phyloP scores from a whole-genome alignment of 2,329 filamentous ascomycete genomes.

The Tolypocladium pustulatum region DNA sequence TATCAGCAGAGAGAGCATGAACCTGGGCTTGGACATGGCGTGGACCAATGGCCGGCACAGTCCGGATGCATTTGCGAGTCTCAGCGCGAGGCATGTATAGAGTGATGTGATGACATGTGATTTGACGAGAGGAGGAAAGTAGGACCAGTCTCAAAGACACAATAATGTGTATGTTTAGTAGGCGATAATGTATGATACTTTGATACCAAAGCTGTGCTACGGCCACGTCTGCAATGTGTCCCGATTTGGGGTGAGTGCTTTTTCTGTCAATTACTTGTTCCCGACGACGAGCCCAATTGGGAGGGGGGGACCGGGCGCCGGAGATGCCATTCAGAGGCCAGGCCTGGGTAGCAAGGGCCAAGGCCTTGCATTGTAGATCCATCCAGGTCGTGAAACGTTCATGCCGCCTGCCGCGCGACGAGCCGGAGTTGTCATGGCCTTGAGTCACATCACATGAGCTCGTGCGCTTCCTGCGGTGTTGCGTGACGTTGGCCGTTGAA shows the following conservation, averaged over 20 bases:
- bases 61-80: constrained; percentile 68
- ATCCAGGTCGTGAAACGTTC: not conserved
- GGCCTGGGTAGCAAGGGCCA: not conserved
- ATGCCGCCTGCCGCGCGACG: not conserved
- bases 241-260: not conserved
- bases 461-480: not conserved
- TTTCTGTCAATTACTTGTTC: not conserved
- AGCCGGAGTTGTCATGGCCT: not conserved
- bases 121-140: not conserved
- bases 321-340: not conserved
- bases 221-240: not conserved
- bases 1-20: constrained; percentile 61
- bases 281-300: not conserved
- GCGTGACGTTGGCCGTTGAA: not conserved
- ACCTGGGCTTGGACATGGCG: constrained; percentile 51
- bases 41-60: constrained; percentile 64
- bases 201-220: not conserved
- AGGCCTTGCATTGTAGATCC: not conserved
- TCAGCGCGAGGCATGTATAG: constrained; percentile 51
- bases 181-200: not conserved
- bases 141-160: not conserved
- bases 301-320: not conserved
- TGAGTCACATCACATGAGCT: not conserved
- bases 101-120: constrained; percentile 13
- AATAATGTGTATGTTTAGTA: not conserved